Evolutionary conservation across 2,329 filamentous ascomycete genomes (phyloP).

Genomic region (Aspergillus oerlinghausenensis): DNA sequence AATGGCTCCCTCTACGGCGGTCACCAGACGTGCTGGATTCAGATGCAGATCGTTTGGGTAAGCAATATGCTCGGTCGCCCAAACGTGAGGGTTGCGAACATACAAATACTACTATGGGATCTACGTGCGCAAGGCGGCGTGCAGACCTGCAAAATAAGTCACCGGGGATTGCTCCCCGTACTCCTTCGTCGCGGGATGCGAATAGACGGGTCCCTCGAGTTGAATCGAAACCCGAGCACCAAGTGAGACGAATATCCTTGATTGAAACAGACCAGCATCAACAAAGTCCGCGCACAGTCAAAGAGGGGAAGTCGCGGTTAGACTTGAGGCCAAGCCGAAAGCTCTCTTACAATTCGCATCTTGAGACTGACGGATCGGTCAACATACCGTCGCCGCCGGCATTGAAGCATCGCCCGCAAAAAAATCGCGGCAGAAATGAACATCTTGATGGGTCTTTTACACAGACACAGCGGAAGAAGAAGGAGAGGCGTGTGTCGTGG

Average conservation of each 20-base stretch:
- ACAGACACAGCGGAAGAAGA: conserved; percentile 25
- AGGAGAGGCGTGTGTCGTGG: conserved; percentile 34
- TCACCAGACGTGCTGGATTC: conserved; percentile 19
- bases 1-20: conserved; percentile 43
- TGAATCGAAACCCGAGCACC: conserved; percentile 36
- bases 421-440: conserved; percentile 29
- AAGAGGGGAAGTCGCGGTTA: conserved; percentile 29
- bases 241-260: conserved; percentile 37
- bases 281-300: conserved; percentile 25
- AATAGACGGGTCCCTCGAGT: conserved; percentile 28
- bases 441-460: conserved; percentile 16
- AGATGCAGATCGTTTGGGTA: conserved; percentile 6
- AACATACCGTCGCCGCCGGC: conserved; percentile 36
- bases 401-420: conserved; percentile 37
- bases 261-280: conserved; percentile 35
- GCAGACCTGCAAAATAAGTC: conserved; percentile 5
- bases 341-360: conserved; percentile 27
- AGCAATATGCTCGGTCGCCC: conserved; percentile 5
- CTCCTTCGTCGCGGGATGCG: conserved; percentile 24
- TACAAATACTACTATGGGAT: conserved; percentile 5
- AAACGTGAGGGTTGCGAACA: conserved; percentile 11
- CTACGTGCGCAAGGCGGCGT: conserved; percentile 5
- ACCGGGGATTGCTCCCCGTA: conserved; percentile 18
- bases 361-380: conserved; percentile 22
- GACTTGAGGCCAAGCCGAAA: conserved; percentile 30